Conservation (phyloP, 2,329 filamentous ascomycete species). For the Scedosporium minutisporum region DNA sequence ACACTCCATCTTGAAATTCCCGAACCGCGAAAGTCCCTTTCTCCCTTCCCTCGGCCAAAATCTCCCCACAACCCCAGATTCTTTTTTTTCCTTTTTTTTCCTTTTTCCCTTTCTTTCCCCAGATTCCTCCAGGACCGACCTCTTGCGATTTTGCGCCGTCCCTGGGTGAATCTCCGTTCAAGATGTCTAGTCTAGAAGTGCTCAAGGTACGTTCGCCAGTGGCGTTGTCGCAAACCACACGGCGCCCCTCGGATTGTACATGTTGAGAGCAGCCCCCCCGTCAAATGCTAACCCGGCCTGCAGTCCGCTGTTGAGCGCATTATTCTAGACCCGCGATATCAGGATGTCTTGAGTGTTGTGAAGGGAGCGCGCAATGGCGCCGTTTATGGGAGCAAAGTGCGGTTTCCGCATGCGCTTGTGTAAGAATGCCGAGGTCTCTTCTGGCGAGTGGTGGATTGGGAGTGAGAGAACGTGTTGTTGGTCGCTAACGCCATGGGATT, state of each 20-base stretch:
- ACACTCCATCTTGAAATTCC: not conserved
- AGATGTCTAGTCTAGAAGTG: constrained; percentile 15
- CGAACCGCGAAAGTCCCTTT: not conserved
- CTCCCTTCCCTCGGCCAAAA: not conserved
- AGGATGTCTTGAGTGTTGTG: constrained; percentile 72
- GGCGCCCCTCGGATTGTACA: no score
- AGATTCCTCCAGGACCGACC: not conserved
- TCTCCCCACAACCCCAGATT: not conserved
- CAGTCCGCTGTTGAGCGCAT: constrained; percentile 65
- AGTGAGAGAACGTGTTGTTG: not conserved
- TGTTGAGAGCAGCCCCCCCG: not conserved
- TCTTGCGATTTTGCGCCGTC: not conserved
- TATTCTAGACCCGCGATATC: constrained; percentile 73
- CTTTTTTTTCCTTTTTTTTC: not conserved
- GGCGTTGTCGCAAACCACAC: not conserved
- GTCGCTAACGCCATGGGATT: constrained; percentile 1
- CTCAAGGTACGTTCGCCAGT: constrained; percentile 17
- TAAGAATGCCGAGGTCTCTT: constrained; percentile 19
- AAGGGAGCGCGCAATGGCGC: constrained; percentile 95
- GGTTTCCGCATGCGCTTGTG: constrained; percentile 95
- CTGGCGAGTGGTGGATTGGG: not conserved
- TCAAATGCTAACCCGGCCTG: not conserved
- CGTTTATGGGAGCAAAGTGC: constrained; percentile 94
- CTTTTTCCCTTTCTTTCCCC: not conserved
- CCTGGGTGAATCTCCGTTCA: not conserved